Conservation (phyloP, 805 yeast genomes). For the Vanderwaltozyma verrucispora region DNA sequence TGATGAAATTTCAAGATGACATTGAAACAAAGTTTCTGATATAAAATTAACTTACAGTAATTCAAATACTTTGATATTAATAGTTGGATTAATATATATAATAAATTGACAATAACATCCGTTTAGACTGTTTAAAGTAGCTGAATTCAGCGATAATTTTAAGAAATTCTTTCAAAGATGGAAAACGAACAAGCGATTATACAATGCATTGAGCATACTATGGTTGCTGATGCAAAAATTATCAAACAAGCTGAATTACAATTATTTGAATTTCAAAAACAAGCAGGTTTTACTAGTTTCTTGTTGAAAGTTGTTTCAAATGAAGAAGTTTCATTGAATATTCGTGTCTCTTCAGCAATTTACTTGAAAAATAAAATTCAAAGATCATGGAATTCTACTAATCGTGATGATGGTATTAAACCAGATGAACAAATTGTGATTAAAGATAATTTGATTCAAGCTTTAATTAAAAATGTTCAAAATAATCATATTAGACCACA, state of each 20-base stretch:
- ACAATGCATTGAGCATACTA: slow-evolving; percentile 41
- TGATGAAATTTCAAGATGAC: no score
- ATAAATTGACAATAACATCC: no score
- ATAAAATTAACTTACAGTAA: no score
- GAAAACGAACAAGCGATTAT: slow-evolving; percentile 41
- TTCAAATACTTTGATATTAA: no score
- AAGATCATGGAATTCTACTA: slow-evolving; percentile 38
- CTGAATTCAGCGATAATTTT: no score
- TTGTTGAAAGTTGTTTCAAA: slow-evolving; percentile 42
- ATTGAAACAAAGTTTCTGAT: no score
- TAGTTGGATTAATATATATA: no score
- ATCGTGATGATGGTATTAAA: slow-evolving; percentile 25
- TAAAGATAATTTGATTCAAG: slow-evolving; percentile 43
- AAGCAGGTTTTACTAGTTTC: slow-evolving; percentile 48
- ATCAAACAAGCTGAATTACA: slow-evolving; percentile 47
- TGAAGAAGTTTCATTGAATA: slow-evolving; percentile 31
- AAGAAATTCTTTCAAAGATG: slow-evolving; percentile 8
- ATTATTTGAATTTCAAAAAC: slow-evolving; percentile 40
- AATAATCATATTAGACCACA: slow-evolving; percentile 42
- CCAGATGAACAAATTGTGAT: slow-evolving; percentile 45
- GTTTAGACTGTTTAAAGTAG: no score
- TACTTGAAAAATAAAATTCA: slow-evolving; percentile 57
- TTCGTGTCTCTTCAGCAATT: slow-evolving; percentile 53
- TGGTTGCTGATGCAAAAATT: slow-evolving; percentile 39
- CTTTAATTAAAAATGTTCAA: slow-evolving; percentile 36